Percentiles rank a stretch among this genome's conserved stretches.
phyloP scores from a whole-genome alignment of 306 rosid species.

The Hippophae rhamnoides region DNA sequence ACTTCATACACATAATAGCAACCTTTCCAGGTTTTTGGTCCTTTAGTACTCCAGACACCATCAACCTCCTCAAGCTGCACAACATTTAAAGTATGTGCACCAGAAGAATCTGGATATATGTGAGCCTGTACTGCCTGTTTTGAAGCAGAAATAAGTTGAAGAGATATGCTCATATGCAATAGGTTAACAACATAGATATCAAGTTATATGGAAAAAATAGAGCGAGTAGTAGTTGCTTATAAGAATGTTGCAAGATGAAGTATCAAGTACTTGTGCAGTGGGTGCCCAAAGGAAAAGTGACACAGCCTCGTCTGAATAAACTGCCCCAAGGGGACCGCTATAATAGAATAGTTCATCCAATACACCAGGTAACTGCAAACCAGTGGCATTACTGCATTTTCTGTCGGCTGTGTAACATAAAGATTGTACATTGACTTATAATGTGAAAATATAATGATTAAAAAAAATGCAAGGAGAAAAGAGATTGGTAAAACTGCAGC shows the following conservation, averaged over 20 bases:
- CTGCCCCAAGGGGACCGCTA: conserved; percentile 77
- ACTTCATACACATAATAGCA: conserved; percentile 88
- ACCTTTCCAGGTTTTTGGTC: conserved; percentile 76
- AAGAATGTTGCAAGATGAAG: conserved; percentile 1
- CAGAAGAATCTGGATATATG: conserved; percentile 52
- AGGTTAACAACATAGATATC: background rate
- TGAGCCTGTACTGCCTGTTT: conserved; percentile 53
- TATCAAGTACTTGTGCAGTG: conserved; percentile 66
- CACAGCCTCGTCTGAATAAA: conserved; percentile 51
- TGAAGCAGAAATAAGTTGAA: conserved; percentile 9
- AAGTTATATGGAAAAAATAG: background rate
- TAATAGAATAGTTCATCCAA: conserved; percentile 81
- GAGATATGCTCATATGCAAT: background rate
- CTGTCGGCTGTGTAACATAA: conserved; percentile 49
- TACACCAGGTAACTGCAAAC: conserved; percentile 87
- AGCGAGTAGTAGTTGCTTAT: background rate
- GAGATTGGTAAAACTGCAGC: background rate
- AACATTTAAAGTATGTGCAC: conserved; percentile 51
- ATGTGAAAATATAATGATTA: background rate
- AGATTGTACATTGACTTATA: conserved; percentile 9
- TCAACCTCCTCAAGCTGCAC: conserved; percentile 70
- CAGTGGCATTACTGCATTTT: conserved; percentile 59
- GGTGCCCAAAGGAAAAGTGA: conserved; percentile 94
- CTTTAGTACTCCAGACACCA: conserved; percentile 78
- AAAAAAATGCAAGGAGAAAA: background rate